Conservation (phyloP, 805 yeast genomes). For the Cyberlindnera mississippiensis region DNA sequence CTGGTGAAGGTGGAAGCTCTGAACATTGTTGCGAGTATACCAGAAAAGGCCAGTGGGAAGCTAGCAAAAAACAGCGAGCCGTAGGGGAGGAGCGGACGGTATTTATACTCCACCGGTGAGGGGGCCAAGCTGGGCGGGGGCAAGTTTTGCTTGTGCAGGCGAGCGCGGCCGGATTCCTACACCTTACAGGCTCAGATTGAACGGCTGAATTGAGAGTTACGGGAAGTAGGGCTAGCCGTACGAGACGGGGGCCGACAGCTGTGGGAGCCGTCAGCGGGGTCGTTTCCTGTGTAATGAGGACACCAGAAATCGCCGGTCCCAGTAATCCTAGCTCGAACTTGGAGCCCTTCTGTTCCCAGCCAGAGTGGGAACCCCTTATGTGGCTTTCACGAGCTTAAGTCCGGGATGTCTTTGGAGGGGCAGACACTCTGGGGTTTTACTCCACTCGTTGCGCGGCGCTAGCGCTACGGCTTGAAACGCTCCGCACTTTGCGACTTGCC, state of each 20-base stretch:
- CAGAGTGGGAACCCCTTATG: no score
- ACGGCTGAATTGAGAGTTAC: neutral
- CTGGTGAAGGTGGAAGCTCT: slow-evolving; percentile 17
- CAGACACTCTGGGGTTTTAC: neutral
- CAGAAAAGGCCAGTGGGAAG: neutral
- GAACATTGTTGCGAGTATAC: slow-evolving; percentile 15
- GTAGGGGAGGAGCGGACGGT: no score
- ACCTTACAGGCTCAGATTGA: neutral
- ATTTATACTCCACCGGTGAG: neutral
- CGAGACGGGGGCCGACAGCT: neutral
- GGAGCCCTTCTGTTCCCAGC: no score
- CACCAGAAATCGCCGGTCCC: no score
- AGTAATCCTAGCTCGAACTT: no score
- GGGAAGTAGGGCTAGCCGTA: neutral
- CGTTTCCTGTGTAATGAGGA: neutral
- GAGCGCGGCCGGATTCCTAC: neutral
- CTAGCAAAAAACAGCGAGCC: no score
- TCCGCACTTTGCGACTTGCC: neutral
- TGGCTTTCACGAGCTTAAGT: neutral
- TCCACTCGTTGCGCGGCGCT: neutral
- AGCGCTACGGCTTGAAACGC: neutral
- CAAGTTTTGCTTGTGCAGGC: neutral
- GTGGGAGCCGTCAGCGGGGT: neutral
- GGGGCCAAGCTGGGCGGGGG: no score
- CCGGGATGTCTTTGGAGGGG: neutral